Percentiles rank a stretch among this genome's conserved stretches.
phyloP scores from a whole-genome alignment of 345 rosid species.

The Euclidium syriacum region DNA sequence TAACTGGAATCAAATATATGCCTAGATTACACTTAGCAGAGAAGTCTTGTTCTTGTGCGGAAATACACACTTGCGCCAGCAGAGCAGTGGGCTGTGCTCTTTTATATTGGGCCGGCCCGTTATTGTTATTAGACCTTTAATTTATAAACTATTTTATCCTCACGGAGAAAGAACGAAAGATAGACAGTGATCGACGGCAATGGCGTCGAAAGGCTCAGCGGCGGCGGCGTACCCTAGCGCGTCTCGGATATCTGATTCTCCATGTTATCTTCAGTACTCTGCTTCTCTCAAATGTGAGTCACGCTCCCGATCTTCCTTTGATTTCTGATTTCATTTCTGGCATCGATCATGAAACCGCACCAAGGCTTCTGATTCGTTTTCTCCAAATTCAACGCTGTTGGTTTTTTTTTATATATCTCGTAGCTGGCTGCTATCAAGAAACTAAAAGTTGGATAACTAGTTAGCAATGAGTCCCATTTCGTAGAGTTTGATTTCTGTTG shows the following conservation, averaged over 20 bases:
- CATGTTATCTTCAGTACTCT: slow-evolving; percentile 67
- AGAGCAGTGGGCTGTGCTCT: too few relatives aligned
- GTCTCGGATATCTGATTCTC: slow-evolving; percentile 77
- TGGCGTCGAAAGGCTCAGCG: slow-evolving; percentile 34
- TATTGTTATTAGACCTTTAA: too few relatives aligned
- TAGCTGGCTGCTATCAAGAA: too few relatives aligned
- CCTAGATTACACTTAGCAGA: too few relatives aligned
- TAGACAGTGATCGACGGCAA: slow-evolving; percentile 7
- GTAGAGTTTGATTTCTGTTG: not conserved
- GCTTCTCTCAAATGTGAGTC: slow-evolving; percentile 82
- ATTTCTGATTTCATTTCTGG: not conserved
- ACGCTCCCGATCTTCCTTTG: slow-evolving; percentile 3
- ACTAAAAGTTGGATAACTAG: too few relatives aligned
- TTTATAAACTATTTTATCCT: too few relatives aligned
- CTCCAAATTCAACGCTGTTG: not conserved
- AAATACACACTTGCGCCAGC: too few relatives aligned
- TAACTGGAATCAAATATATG: too few relatives aligned
- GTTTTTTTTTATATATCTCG: not conserved
- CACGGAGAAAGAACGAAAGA: not conserved
- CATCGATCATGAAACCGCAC: not conserved
- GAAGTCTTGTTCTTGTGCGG: too few relatives aligned
- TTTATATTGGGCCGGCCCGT: too few relatives aligned
- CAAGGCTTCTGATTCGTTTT: not conserved
- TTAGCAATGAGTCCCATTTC: not conserved
- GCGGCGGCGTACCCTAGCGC: slow-evolving; percentile 66